These are phyloP conservation scores for Fraxinus quadrangulata DNA, from an alignment of 257 asterid genomes.

Conservation along the genomic window DNA sequence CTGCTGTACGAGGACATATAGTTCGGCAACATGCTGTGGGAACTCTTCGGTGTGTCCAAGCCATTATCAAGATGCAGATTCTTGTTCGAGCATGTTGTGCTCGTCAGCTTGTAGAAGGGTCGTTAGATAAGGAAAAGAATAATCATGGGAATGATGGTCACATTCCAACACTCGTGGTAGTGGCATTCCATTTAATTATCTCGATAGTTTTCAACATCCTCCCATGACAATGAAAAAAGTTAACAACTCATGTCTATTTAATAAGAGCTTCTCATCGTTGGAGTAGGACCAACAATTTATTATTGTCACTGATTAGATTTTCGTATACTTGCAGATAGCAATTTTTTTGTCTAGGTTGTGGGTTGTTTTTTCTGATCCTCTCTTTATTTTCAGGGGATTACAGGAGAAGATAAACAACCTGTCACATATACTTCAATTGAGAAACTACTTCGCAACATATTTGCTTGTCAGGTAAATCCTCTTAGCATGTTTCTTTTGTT, in stretches of 20 bases:
- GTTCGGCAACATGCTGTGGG: conserved; percentile 90
- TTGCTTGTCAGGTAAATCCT: conserved; percentile 78
- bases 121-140: conserved; percentile 33
- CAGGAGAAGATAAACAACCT: conserved; percentile 39
- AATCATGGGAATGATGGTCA: conserved; percentile 32
- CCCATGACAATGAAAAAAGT: neutral
- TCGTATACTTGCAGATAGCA: neutral
- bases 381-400: conserved; percentile 50
- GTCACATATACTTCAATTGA: conserved; percentile 52
- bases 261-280: neutral
- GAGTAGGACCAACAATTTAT: conserved; percentile 11
- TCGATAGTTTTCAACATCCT: conserved; percentile 10
- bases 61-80: conserved; percentile 85
- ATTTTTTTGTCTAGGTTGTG: conserved; percentile 2
- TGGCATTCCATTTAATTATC: conserved; percentile 22
- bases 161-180: conserved; percentile 19
- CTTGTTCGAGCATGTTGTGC: conserved; percentile 79
- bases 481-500: conserved; percentile 15
- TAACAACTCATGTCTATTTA: neutral
- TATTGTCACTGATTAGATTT: conserved; percentile 6
- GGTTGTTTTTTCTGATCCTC: conserved; percentile 21
- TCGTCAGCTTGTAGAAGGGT: conserved; percentile 33
- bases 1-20: conserved; percentile 89
- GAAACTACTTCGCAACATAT: conserved; percentile 78
- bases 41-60: conserved; percentile 90